Conservation (phyloP, 129 eudicot genomes). For the Logfia minima region DNA sequence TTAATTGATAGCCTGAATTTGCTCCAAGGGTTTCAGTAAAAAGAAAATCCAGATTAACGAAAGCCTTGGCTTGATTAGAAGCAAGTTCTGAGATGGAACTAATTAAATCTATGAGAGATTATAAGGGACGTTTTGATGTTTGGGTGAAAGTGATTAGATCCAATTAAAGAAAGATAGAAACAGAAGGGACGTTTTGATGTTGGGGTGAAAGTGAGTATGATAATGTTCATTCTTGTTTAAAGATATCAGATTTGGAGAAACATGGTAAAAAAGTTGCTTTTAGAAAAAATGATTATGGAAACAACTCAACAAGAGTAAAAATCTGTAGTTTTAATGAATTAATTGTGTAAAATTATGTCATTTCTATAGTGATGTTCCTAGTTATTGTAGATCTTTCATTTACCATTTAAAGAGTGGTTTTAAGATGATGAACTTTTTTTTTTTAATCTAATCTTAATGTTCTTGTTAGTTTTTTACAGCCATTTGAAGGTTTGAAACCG, state of each 20-base stretch:
- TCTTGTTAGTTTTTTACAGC: conserved; percentile 7
- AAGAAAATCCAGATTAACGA: background rate
- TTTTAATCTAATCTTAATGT: conserved; percentile 1
- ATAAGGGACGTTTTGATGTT: too few species aligned
- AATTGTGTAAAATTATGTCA: background rate
- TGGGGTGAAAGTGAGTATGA: background rate
- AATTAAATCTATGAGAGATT: background rate
- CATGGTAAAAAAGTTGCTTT: background rate
- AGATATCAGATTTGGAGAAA: background rate
- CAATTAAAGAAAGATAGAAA: too few species aligned
- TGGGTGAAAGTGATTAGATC: background rate
- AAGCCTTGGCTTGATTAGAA: background rate
- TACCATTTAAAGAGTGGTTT: background rate
- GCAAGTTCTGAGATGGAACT: background rate
- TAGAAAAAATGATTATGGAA: background rate
- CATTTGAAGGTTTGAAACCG: background rate
- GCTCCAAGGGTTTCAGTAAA: background rate
- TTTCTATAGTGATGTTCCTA: background rate
- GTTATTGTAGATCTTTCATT: conserved; percentile 5
- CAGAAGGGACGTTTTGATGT: background rate
- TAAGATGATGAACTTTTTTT: conserved; percentile 3
- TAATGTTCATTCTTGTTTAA: background rate
- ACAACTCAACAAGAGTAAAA: background rate
- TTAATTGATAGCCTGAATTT: background rate
- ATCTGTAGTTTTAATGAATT: background rate